These are phyloP conservation scores for Cicer arietinum DNA, from an alignment of 306 rosid species.

Conservation along the genomic window DNA sequence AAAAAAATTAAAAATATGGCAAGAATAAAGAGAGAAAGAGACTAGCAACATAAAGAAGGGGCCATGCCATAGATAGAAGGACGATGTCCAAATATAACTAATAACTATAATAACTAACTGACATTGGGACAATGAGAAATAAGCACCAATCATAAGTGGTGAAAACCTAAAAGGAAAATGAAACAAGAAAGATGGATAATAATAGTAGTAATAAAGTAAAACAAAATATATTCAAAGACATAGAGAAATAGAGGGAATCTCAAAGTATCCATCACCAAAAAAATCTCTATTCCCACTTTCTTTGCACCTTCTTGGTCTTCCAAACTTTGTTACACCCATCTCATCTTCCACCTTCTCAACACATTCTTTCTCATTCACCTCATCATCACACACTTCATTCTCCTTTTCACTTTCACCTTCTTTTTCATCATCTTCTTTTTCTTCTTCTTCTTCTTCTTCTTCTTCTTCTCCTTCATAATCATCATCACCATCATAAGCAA, in stretches of 20 bases:
- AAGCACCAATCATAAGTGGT: slow-evolving; percentile 44
- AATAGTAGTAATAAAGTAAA: neutral
- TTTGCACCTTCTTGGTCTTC: slow-evolving; percentile 64
- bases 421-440: slow-evolving; percentile 23
- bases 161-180: slow-evolving; percentile 36
- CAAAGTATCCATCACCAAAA: slow-evolving; percentile 57
- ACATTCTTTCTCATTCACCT: slow-evolving; percentile 49
- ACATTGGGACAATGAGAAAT: slow-evolving; percentile 56
- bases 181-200: slow-evolving; percentile 4
- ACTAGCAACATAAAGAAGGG: slow-evolving; percentile 27
- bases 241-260: slow-evolving; percentile 39
- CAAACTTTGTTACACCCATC: slow-evolving; percentile 51
- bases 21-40: slow-evolving; percentile 13
- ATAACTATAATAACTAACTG: slow-evolving; percentile 75
- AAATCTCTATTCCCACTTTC: slow-evolving; percentile 65
- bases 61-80: slow-evolving; percentile 34
- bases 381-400: slow-evolving; percentile 38
- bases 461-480: slow-evolving; percentile 3
- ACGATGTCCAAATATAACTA: slow-evolving; percentile 48
- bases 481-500: slow-evolving; percentile 31
- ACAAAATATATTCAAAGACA: slow-evolving; percentile 35
- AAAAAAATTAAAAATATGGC: neutral
- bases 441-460: slow-evolving; percentile 42
- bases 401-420: slow-evolving; percentile 2
- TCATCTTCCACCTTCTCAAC: slow-evolving; percentile 51